Conservation (phyloP, 768 basidiomycete species). For the Scleroderma citrinum region DNA sequence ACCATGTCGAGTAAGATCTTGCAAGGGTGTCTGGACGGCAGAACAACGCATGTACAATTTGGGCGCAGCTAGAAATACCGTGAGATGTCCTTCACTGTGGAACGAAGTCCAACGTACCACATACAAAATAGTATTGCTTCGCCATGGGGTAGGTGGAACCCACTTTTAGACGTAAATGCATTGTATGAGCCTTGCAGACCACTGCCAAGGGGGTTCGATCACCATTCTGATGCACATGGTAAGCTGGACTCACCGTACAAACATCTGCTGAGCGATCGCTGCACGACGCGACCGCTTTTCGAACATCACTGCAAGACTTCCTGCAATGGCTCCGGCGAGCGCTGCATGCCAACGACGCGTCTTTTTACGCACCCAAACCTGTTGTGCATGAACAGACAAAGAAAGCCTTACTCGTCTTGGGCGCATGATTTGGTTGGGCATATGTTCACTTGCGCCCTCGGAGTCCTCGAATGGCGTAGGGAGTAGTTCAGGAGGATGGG, state of each 20-base stretch:
- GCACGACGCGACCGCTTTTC: slow-evolving; percentile 62
- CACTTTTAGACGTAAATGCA: slow-evolving; percentile 59
- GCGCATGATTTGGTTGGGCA: slow-evolving; percentile 12
- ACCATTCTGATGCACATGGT: background rate
- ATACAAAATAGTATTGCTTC: slow-evolving; percentile 76
- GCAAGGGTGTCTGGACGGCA: slow-evolving; percentile 80
- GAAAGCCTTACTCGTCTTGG: slow-evolving; percentile 48
- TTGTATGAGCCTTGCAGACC: slow-evolving; percentile 91
- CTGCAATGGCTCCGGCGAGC: slow-evolving; percentile 70
- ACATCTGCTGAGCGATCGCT: slow-evolving; percentile 79
- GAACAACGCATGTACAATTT: slow-evolving; percentile 79
- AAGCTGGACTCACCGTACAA: slow-evolving; percentile 64
- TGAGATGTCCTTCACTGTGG: background rate
- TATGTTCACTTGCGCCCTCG: slow-evolving; percentile 11
- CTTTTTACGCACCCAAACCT: slow-evolving; percentile 57
- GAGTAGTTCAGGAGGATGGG: slow-evolving; percentile 17
- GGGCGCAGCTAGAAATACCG: slow-evolving; percentile 53
- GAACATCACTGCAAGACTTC: slow-evolving; percentile 67
- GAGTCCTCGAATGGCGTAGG: slow-evolving; percentile 29
- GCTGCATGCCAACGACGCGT: slow-evolving; percentile 76
- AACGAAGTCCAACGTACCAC: slow-evolving; percentile 39
- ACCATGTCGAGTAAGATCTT: slow-evolving; percentile 73
- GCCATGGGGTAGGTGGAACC: slow-evolving; percentile 74
- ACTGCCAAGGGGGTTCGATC: slow-evolving; percentile 31
- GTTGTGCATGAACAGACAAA: slow-evolving; percentile 56